phyloP scores from a whole-genome alignment of 2,329 filamentous ascomycete genomes.

The Madurella fahalii region DNA sequence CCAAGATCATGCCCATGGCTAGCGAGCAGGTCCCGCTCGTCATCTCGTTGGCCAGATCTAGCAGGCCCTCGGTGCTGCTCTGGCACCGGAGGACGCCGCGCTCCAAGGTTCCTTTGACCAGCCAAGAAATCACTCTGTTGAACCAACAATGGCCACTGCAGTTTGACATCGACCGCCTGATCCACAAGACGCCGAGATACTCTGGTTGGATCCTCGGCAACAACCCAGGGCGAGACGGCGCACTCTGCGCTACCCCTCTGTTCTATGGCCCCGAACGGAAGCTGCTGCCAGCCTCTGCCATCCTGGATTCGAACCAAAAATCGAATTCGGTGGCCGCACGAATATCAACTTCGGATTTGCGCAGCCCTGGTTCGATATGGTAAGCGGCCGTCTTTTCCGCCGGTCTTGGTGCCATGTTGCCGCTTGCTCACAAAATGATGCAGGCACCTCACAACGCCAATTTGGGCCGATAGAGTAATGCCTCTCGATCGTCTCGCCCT shows the following conservation, averaged over 20 bases:
- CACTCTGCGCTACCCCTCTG: not conserved
- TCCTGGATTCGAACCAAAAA: not conserved
- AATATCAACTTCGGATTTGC: not conserved
- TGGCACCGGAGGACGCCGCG: not conserved
- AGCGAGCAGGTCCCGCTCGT: not conserved
- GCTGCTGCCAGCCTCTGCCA: not conserved
- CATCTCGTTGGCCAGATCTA: not conserved
- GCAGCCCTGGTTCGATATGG: slow-evolving; percentile 4
- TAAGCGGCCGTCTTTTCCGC: not conserved
- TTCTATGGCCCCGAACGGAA: not conserved
- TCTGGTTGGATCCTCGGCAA: slow-evolving; percentile 6
- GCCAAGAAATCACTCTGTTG: not conserved
- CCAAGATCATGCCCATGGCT: not conserved
- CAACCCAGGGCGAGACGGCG: not conserved
- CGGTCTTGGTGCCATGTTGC: not conserved
- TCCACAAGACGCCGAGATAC: not conserved
- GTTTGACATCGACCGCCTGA: slow-evolving; percentile 1
- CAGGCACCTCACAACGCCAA: slow-evolving; percentile 1
- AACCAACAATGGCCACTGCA: not conserved
- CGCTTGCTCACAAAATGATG: not conserved
- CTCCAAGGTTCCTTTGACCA: not conserved
- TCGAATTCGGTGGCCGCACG: not conserved
- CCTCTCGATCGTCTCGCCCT: slow-evolving; percentile 4
- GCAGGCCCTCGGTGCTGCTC: not conserved
- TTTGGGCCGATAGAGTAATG: not conserved